A percentile compares a stretch with the other conserved stretches of the same genome.
These are phyloP conservation scores for Talaromyces sp. DNA, from an alignment of 2,329 filamentous ascomycete species.

Conservation along the genomic window DNA sequence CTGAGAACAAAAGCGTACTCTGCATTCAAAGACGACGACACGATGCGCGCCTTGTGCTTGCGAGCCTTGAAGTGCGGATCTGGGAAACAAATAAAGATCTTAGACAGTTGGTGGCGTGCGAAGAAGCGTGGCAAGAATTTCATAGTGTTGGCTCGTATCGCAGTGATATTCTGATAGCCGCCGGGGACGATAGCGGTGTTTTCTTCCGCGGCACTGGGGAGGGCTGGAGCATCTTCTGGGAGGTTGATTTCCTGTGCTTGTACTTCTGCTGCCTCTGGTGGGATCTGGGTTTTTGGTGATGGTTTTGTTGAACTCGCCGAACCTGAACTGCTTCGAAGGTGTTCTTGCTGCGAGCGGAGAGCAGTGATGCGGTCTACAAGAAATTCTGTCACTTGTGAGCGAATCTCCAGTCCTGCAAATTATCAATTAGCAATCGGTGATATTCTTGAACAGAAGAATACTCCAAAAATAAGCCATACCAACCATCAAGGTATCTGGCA, in stretches of 20 bases:
- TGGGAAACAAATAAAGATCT: slow-evolving; percentile 97
- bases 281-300: slow-evolving; percentile 2
- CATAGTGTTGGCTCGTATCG: slow-evolving; percentile 92
- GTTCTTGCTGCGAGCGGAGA: slow-evolving; percentile 51
- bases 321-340: slow-evolving; percentile 18
- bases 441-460: background rate
- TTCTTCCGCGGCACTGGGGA: slow-evolving; percentile 8
- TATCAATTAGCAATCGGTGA: background rate
- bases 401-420: slow-evolving; percentile 76
- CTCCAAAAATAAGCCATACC: slow-evolving; percentile 48
- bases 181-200: slow-evolving; percentile 22
- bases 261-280: background rate
- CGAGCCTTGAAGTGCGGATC: slow-evolving; percentile 97
- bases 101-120: slow-evolving; percentile 68
- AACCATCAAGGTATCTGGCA: slow-evolving; percentile 77
- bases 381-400: slow-evolving; percentile 82
- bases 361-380: slow-evolving; percentile 83
- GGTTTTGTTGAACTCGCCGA: slow-evolving; percentile 22
- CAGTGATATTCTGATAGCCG: slow-evolving; percentile 79
- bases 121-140: slow-evolving; percentile 99
- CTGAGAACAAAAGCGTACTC: slow-evolving; percentile 87
- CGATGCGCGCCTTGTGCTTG: slow-evolving; percentile 95
- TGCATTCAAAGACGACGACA: slow-evolving; percentile 78
- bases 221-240: slow-evolving; percentile 9
- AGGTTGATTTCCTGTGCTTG: background rate